Evolutionary conservation across 1,284 basidiomycete genomes (phyloP).

Genomic region (Fomitopsis palustris): DNA sequence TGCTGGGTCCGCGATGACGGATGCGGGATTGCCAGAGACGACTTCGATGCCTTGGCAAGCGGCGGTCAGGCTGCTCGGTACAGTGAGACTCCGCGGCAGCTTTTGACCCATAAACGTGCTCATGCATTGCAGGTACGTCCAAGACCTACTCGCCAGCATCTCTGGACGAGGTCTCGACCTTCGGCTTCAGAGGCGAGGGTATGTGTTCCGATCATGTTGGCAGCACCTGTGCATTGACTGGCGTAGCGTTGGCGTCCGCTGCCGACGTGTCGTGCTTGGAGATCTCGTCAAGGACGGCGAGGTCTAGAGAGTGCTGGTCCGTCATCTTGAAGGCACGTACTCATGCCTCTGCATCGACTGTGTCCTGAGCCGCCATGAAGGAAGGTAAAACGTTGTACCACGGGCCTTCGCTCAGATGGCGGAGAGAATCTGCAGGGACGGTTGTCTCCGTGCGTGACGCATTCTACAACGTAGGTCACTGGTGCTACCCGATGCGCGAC

Average conservation of each 20-base stretch:
- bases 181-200: slow-evolving; percentile 93
- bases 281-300: slow-evolving; percentile 67
- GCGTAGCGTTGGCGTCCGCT: slow-evolving; percentile 78
- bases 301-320: slow-evolving; percentile 61
- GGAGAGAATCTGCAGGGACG: slow-evolving; percentile 69
- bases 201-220: slow-evolving; percentile 6
- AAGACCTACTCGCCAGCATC: slow-evolving; percentile 57
- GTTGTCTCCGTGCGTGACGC: slow-evolving; percentile 79
- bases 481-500: background rate
- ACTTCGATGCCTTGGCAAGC: slow-evolving; percentile 51
- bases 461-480: slow-evolving; percentile 71
- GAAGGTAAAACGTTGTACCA: slow-evolving; percentile 63
- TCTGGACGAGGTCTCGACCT: slow-evolving; percentile 54
- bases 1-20: slow-evolving; percentile 87
- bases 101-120: background rate
- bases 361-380: slow-evolving; percentile 32
- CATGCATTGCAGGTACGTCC: slow-evolving; percentile 52
- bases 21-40: slow-evolving; percentile 60
- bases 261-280: slow-evolving; percentile 74
- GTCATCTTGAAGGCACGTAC: slow-evolving; percentile 69
- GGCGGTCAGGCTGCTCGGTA: slow-evolving; percentile 57
- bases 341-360: background rate
- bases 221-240: background rate
- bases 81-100: slow-evolving; percentile 41
- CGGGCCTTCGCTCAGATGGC: slow-evolving; percentile 72